phyloP scores from a whole-genome alignment of 805 yeast genomes.

The Tetrapisispora nanseiensis region DNA sequence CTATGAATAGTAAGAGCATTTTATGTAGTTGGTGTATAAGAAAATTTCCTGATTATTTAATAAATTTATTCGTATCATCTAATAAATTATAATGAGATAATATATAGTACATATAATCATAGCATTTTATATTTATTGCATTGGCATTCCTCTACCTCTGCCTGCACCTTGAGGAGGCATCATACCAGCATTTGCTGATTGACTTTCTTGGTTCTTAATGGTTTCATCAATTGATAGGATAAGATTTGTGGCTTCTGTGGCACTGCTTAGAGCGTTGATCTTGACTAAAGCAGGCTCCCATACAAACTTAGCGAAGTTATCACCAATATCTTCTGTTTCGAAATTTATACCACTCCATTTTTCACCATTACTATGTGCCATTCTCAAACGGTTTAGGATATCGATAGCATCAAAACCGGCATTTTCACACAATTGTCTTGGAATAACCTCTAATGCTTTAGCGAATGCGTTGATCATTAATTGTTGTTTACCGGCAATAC shows the following conservation, averaged over 20 bases:
- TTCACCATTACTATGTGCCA: conserved; percentile 91
- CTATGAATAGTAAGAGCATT: too few relatives aligned
- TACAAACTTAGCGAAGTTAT: conserved; percentile 76
- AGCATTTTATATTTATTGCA: conserved; percentile 4
- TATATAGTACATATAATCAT: conserved; percentile 6
- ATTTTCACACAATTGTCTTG: conserved; percentile 94
- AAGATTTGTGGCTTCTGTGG: conserved; percentile 92
- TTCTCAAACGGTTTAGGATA: conserved; percentile 77
- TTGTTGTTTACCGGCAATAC: conserved; percentile 94
- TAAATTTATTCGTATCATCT: background rate
- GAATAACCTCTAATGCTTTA: conserved; percentile 87
- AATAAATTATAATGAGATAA: conserved; percentile 1
- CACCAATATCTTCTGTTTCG: conserved; percentile 68
- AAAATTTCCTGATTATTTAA: background rate
- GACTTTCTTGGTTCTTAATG: conserved; percentile 59
- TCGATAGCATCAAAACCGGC: conserved; percentile 99
- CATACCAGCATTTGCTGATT: conserved; percentile 40
- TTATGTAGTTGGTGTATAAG: too few relatives aligned
- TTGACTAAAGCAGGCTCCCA: conserved; percentile 98
- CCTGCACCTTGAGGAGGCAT: conserved; percentile 52
- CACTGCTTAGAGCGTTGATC: conserved; percentile 86
- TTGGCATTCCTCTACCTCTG: conserved; percentile 61
- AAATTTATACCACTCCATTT: conserved; percentile 90
- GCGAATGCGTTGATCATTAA: conserved; percentile 87
- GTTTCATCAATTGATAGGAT: conserved; percentile 96